These are phyloP conservation scores for Bombardia bombarda DNA, from an alignment of 495 filamentous ascomycete species.

Conservation along the genomic window DNA sequence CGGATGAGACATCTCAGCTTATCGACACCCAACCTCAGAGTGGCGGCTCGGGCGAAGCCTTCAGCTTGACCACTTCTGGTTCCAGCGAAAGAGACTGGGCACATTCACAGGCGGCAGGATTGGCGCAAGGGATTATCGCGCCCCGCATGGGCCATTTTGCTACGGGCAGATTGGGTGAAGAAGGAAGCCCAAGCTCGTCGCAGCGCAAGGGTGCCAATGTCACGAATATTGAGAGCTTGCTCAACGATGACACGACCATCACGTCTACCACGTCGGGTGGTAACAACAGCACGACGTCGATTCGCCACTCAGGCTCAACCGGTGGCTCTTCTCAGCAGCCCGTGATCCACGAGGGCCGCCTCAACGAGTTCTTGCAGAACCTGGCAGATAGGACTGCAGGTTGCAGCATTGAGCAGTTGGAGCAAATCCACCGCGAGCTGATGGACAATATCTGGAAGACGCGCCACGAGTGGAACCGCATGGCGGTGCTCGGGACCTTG, in stretches of 20 bases:
- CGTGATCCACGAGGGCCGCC: conserved; percentile 48
- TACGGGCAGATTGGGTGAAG: conserved; percentile 1
- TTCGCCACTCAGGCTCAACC: conserved; percentile 23
- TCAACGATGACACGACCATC: conserved; percentile 21
- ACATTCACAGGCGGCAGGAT: conserved; percentile 44
- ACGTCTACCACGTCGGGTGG: conserved; percentile 2
- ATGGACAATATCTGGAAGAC: conserved; percentile 84
- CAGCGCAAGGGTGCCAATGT: conserved; percentile 26
- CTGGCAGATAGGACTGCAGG: conserved; percentile 63
- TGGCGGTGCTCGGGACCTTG: conserved; percentile 54
- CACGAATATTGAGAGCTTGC: conserved; percentile 23
- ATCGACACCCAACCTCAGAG: conserved; percentile 51
- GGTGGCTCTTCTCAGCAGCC: conserved; percentile 36
- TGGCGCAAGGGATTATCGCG: conserved; percentile 31
- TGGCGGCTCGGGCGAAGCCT: conserved; percentile 3
- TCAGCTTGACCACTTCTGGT: conserved; percentile 25
- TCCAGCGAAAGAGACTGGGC: conserved; percentile 32
- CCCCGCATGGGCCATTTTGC: conserved; percentile 6
- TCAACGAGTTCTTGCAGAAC: conserved; percentile 48
- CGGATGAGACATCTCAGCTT: conserved; percentile 37
- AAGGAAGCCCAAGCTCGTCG: conserved; percentile 23
- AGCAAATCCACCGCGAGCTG: conserved; percentile 82
- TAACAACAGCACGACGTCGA: conserved; percentile 4
- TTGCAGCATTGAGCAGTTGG: conserved; percentile 84
- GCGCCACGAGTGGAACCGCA: conserved; percentile 73